Evolutionary conservation across 1,284 basidiomycete species (phyloP).

Genomic region (Ganoderma multipileum): DNA sequence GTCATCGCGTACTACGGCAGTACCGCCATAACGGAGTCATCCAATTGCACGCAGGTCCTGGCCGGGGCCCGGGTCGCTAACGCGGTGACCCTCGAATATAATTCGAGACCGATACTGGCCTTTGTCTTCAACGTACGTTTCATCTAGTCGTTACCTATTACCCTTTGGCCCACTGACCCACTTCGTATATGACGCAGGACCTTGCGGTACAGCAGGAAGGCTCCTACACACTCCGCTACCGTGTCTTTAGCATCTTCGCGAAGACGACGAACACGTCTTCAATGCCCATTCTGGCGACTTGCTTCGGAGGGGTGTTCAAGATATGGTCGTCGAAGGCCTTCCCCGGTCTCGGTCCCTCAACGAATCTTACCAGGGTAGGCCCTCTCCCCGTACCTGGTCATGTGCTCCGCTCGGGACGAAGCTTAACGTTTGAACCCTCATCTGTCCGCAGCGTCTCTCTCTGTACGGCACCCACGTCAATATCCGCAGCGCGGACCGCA

Average conservation of each 20-base stretch:
- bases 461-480: conserved; percentile 9
- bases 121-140: conserved; percentile 73
- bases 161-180: not conserved
- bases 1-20: conserved; percentile 49
- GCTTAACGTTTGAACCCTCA: not conserved
- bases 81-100: conserved; percentile 62
- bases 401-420: not conserved
- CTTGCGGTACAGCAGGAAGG: conserved; percentile 38
- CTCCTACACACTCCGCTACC: conserved; percentile 37
- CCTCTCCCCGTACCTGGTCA: not conserved
- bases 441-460: conserved; percentile 6
- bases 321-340: conserved; percentile 85
- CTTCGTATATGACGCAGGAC: conserved; percentile 27
- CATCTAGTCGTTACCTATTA: conserved; percentile 1
- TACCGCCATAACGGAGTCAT: conserved; percentile 52
- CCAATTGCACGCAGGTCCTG: conserved; percentile 60
- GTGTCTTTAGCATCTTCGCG: conserved; percentile 35
- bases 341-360: conserved; percentile 74
- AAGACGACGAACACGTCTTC: conserved; percentile 34
- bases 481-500: conserved; percentile 6
- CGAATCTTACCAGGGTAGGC: conserved; percentile 74
- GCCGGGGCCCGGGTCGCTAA: conserved; percentile 73
- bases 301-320: conserved; percentile 70
- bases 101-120: conserved; percentile 62
- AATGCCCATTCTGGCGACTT: conserved; percentile 70